phyloP scores from a whole-genome alignment of 2,329 filamentous ascomycete species.

The Botrytis hyacinthi region DNA sequence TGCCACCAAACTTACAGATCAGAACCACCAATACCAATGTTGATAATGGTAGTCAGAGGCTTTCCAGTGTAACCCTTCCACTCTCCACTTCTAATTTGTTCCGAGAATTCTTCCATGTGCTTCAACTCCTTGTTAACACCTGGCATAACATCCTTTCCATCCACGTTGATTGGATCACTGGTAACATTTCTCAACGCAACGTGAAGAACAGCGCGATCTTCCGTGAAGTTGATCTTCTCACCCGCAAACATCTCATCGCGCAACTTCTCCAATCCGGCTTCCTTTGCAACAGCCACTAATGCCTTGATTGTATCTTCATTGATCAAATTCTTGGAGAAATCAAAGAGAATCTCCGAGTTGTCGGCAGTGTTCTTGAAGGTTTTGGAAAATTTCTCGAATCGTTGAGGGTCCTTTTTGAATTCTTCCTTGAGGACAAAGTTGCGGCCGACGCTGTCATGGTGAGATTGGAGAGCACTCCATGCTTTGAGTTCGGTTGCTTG shows the following conservation, averaged over 20 bases:
- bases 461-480: slow-evolving; percentile 88
- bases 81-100: slow-evolving; percentile 87
- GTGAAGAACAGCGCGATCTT: slow-evolving; percentile 94
- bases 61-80: slow-evolving; percentile 99
- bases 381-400: slow-evolving; percentile 87
- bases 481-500: slow-evolving; percentile 82
- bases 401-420: slow-evolving; percentile 82
- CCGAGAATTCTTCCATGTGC: slow-evolving; percentile 98
- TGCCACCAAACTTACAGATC: slow-evolving; percentile 72
- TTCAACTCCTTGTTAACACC: slow-evolving; percentile 87
- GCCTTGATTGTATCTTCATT: slow-evolving; percentile 87
- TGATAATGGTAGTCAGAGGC: slow-evolving; percentile 94
- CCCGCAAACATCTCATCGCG: slow-evolving; percentile 97
- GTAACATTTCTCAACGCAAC: slow-evolving; percentile 86
- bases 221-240: slow-evolving; percentile 99
- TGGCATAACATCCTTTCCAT: slow-evolving; percentile 90
- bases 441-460: slow-evolving; percentile 83
- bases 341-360: slow-evolving; percentile 85
- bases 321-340: slow-evolving; percentile 99
- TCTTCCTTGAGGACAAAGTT: slow-evolving; percentile 90
- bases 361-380: slow-evolving; percentile 78
- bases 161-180: slow-evolving; percentile 78
- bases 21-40: slow-evolving; percentile 96
- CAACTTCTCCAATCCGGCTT: slow-evolving; percentile 88
- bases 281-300: slow-evolving; percentile 84